phyloP scores from a whole-genome alignment of 148 eudicot genomes.

The Heliamphora exappendiculata region DNA sequence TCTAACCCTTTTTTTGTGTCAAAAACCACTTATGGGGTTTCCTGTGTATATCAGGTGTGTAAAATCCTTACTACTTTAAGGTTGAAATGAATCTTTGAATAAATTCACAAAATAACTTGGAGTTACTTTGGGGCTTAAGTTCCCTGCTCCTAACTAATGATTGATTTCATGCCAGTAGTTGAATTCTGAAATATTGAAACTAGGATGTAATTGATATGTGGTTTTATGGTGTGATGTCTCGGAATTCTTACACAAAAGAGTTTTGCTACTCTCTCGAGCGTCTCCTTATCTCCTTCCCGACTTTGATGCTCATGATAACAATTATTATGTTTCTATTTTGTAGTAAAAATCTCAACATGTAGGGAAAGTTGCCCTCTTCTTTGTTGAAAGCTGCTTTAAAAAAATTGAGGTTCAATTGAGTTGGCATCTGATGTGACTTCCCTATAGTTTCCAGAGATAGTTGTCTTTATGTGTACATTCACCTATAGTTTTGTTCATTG shows the following conservation, averaged over 20 bases:
- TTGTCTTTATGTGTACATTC: constrained; percentile 1
- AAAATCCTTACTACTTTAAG: not conserved
- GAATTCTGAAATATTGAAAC: not conserved
- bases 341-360: not conserved
- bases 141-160: not conserved
- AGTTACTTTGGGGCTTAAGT: not conserved
- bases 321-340: not conserved
- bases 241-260: not conserved
- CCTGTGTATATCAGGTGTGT: not conserved
- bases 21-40: not conserved
- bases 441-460: not conserved
- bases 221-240: no score
- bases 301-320: not conserved
- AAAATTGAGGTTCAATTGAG: not conserved
- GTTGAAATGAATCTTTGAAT: not conserved
- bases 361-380: not conserved
- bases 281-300: not conserved
- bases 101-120: not conserved
- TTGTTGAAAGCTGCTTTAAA: not conserved
- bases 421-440: not conserved
- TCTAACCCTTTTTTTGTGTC: not conserved
- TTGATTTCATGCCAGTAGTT: not conserved
- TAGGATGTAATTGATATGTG: not conserved
- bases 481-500: not conserved
- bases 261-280: constrained; percentile 1